Evolutionary conservation across 352 stramenopile species (phyloP).

Genomic region (Phytopythium vexans): DNA sequence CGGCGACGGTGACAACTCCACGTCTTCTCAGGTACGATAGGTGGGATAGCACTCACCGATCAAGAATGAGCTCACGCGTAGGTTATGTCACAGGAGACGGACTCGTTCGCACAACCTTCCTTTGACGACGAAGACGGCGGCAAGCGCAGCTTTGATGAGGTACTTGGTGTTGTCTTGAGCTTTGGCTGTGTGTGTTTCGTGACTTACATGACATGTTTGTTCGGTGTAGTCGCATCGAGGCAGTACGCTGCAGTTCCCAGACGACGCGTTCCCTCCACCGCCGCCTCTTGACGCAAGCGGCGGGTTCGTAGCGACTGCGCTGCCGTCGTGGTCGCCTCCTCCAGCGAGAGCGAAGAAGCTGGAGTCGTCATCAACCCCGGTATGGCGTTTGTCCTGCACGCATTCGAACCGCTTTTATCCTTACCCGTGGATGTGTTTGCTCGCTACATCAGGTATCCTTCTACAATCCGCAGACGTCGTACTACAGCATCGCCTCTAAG

Average conservation of each 20-base stretch:
- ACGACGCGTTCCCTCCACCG: constrained; percentile 74
- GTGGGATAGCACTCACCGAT: background rate
- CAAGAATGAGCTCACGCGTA: background rate
- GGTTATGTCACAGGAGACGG: constrained; percentile 22
- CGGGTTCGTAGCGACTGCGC: constrained; percentile 53
- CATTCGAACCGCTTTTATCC: background rate
- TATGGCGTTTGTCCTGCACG: background rate
- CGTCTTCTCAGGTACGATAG: constrained; percentile 35
- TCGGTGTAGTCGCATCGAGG: constrained; percentile 3
- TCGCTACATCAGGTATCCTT: constrained; percentile 30
- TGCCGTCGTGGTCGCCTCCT: constrained; percentile 83
- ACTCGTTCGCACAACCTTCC: constrained; percentile 32
- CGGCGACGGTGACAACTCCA: constrained; percentile 31
- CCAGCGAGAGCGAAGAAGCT: constrained; percentile 68
- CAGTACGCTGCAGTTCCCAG: constrained; percentile 51
- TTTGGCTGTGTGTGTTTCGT: background rate
- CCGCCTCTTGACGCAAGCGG: constrained; percentile 63
- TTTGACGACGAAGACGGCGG: constrained; percentile 28
- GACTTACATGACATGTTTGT: background rate
- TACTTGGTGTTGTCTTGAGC: constrained; percentile 3
- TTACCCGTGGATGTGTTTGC: background rate
- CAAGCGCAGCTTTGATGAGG: constrained; percentile 31
- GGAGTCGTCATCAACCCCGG: constrained; percentile 29
- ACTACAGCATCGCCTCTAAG: constrained; percentile 65
- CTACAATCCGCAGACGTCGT: constrained; percentile 71